Evolutionary conservation across 2,329 filamentous ascomycete genomes (phyloP).

Genomic region (Emmonsiellopsis sp.): DNA sequence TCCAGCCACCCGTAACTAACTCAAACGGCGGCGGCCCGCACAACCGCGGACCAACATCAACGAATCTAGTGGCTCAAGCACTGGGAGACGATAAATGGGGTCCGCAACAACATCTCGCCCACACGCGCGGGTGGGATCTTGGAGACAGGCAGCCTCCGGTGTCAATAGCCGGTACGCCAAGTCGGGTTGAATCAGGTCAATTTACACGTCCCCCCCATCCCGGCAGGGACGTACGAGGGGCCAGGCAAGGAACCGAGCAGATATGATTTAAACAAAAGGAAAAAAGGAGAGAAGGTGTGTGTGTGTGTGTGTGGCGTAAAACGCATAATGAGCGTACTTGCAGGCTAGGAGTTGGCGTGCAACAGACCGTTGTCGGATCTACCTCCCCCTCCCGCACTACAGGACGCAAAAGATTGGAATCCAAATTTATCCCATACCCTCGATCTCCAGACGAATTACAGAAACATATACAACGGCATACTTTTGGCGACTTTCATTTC

Average conservation of each 20-base stretch:
- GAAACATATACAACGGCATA: too few relatives aligned
- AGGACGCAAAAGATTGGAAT: too few relatives aligned
- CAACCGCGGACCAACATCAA: background rate
- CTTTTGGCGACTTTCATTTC: too few relatives aligned
- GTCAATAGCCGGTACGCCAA: background rate
- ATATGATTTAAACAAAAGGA: background rate
- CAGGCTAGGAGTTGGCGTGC: too few relatives aligned
- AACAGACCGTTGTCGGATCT: too few relatives aligned
- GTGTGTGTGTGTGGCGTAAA: too few relatives aligned
- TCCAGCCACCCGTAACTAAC: background rate
- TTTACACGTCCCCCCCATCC: background rate
- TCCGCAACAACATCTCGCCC: background rate
- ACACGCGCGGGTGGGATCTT: background rate
- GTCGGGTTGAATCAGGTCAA: background rate
- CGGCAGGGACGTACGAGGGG: background rate
- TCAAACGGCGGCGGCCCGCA: too few relatives aligned
- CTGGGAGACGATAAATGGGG: slow-evolving; percentile 1
- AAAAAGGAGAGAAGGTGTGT: too few relatives aligned
- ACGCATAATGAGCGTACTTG: too few relatives aligned
- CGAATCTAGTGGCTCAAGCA: background rate
- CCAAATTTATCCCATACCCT: too few relatives aligned
- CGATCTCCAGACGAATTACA: too few relatives aligned
- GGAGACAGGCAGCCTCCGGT: background rate
- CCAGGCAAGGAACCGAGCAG: background rate
- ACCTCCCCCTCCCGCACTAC: too few relatives aligned